A percentile compares a stretch with the other conserved stretches of the same genome.
Conservation (phyloP, 2,329 filamentous ascomycete genomes). For the Hawksworthiomyces lignivorus region DNA sequence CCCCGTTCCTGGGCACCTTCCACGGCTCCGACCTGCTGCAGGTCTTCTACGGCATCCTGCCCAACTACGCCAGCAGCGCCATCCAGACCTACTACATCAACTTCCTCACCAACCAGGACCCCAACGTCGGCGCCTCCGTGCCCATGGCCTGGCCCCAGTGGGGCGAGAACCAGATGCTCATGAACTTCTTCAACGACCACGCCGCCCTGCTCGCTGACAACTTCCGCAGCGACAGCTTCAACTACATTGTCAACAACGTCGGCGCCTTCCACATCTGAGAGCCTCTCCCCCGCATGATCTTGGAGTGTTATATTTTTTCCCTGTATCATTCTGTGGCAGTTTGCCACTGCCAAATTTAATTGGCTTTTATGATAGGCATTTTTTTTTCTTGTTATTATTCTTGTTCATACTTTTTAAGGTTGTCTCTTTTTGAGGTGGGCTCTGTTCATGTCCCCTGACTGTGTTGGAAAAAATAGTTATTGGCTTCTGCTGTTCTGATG, state of each 20-base stretch:
- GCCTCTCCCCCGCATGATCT: neutral
- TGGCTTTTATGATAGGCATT: no score
- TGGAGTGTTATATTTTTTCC: neutral
- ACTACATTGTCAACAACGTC: constrained; percentile 18
- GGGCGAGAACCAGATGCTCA: constrained; percentile 38
- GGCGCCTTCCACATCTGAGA: constrained; percentile 3
- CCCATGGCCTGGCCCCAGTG: constrained; percentile 34
- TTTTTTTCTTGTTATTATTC: no score
- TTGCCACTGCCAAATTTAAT: no score
- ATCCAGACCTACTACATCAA: constrained; percentile 64
- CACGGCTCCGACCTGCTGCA: constrained; percentile 64
- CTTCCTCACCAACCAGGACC: constrained; percentile 64
- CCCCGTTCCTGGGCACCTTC: constrained; percentile 67
- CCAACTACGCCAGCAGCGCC: constrained; percentile 52
- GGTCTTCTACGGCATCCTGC: constrained; percentile 57
- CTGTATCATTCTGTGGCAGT: no score
- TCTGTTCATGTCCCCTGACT: no score
- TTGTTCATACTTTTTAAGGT: no score
- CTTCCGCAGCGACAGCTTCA: constrained; percentile 20
- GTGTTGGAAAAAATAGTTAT: no score
- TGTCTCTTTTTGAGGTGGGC: no score
- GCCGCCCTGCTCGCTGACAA: constrained; percentile 19
- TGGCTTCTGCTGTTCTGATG: no score
- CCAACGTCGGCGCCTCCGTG: constrained; percentile 49
- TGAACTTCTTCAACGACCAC: constrained; percentile 32